phyloP scores from a whole-genome alignment of 192 early-diverging fungal genomes.

The Backusella parvicylindrica region DNA sequence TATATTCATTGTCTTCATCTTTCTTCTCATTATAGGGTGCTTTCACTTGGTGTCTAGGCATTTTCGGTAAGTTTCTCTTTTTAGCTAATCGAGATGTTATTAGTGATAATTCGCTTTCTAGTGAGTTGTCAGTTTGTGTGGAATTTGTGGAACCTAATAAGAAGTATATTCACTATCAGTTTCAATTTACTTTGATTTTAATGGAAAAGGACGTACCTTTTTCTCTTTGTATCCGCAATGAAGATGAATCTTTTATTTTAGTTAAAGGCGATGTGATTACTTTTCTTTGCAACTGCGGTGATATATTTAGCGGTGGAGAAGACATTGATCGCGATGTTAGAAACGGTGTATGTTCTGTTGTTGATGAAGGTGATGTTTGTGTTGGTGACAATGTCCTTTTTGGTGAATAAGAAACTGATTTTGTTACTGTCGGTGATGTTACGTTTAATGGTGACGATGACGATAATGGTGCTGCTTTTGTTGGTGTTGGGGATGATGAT shows the following conservation, averaged over 20 bases:
- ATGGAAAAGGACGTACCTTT: background rate
- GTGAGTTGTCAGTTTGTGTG: background rate
- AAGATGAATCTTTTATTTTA: background rate
- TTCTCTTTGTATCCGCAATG: background rate
- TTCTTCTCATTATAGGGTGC: background rate
- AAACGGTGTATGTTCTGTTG: background rate
- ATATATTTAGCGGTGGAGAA: background rate
- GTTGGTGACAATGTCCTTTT: background rate
- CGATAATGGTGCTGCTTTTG: background rate
- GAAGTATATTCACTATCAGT: background rate
- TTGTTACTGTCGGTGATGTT: background rate
- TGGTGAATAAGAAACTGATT: background rate
- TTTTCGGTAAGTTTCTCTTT: background rate
- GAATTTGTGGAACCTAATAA: background rate
- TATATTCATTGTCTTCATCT: background rate
- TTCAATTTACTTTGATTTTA: background rate
- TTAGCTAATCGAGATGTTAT: background rate
- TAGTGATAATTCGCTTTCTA: background rate
- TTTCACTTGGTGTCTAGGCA: background rate
- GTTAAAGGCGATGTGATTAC: background rate
- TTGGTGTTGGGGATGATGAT: background rate
- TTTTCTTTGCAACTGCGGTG: background rate
- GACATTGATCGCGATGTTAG: background rate
- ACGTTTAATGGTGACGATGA: background rate
- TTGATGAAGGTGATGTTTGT: background rate